These are phyloP conservation scores for Lachnellula suecica DNA, from an alignment of 2,329 filamentous ascomycete species.

Conservation along the genomic window DNA sequence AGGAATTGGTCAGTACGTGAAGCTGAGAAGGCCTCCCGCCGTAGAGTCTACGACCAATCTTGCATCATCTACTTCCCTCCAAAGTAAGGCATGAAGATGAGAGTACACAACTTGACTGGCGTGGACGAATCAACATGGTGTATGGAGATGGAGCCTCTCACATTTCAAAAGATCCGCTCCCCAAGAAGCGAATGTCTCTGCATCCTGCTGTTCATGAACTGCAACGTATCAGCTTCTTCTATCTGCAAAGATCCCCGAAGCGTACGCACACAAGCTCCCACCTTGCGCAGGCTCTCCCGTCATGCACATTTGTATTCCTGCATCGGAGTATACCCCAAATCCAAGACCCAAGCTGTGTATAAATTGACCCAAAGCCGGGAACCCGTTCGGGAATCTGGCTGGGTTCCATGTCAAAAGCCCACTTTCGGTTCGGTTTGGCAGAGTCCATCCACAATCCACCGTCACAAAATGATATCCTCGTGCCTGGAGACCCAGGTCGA, in stretches of 20 bases:
- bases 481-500: conserved; percentile 42
- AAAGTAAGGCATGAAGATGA: no score
- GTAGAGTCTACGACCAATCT: no score
- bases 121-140: no score
- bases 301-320: conserved; percentile 32
- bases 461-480: conserved; percentile 50
- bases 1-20: conserved; percentile 3
- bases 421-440: conserved; percentile 29
- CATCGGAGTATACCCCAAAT: conserved; percentile 45
- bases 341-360: conserved; percentile 39
- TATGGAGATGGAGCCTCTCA: conserved; percentile 10
- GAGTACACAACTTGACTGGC: no score
- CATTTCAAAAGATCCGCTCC: conserved; percentile 44
- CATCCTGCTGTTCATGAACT: conserved; percentile 28
- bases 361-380: conserved; percentile 41
- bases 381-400: conserved; percentile 40
- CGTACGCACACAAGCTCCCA: conserved; percentile 30
- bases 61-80: no score
- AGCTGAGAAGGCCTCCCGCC: no score
- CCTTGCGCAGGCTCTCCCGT: conserved; percentile 26
- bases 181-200: conserved; percentile 29
- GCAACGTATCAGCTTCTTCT: background rate
- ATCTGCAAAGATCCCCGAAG: conserved; percentile 12
- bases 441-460: conserved; percentile 51
- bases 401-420: conserved; percentile 42